Evolutionary conservation across 352 stramenopile genomes (phyloP).

Genomic region (Phytophthora foliorum): DNA sequence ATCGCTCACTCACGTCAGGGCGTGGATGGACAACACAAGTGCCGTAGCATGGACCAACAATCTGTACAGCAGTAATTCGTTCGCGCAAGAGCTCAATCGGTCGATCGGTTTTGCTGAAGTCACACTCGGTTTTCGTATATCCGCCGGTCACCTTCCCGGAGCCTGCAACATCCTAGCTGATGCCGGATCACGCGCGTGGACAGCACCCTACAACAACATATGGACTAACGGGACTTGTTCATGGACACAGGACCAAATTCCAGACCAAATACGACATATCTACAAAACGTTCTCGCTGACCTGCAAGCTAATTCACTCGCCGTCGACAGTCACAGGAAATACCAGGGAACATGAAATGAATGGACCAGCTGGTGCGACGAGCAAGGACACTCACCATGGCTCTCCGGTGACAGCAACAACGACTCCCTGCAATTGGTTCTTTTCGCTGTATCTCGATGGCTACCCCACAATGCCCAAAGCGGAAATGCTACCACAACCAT

Average conservation of each 20-base stretch:
- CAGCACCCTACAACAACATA: background rate
- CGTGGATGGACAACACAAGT: slow-evolving; percentile 14
- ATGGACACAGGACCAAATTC: slow-evolving; percentile 11
- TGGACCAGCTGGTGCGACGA: slow-evolving; percentile 11
- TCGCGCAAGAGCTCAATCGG: background rate
- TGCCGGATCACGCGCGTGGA: slow-evolving; percentile 11
- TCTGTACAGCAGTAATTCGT: slow-evolving; percentile 1
- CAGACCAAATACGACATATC: slow-evolving; percentile 2
- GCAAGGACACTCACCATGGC: background rate
- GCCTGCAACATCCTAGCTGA: slow-evolving; percentile 1
- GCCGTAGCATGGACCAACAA: slow-evolving; percentile 11
- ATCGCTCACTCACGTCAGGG: background rate
- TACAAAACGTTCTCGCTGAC: slow-evolving; percentile 15
- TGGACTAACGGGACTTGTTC: slow-evolving; percentile 24
- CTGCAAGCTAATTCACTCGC: slow-evolving; percentile 10
- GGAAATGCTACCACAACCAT: too few relatives aligned
- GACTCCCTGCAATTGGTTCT: slow-evolving; percentile 3
- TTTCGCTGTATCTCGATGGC: slow-evolving; percentile 5
- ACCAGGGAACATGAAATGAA: slow-evolving; percentile 2
- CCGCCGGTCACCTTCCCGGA: slow-evolving; percentile 2
- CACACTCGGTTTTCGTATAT: slow-evolving; percentile 10
- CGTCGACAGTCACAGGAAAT: slow-evolving; percentile 6
- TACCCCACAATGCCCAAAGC: too few relatives aligned
- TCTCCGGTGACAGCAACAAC: background rate
- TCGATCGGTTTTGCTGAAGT: slow-evolving; percentile 17